Evolutionary conservation across 768 basidiomycete species (phyloP).

Genomic region (Atractiella rhizophila): DNA sequence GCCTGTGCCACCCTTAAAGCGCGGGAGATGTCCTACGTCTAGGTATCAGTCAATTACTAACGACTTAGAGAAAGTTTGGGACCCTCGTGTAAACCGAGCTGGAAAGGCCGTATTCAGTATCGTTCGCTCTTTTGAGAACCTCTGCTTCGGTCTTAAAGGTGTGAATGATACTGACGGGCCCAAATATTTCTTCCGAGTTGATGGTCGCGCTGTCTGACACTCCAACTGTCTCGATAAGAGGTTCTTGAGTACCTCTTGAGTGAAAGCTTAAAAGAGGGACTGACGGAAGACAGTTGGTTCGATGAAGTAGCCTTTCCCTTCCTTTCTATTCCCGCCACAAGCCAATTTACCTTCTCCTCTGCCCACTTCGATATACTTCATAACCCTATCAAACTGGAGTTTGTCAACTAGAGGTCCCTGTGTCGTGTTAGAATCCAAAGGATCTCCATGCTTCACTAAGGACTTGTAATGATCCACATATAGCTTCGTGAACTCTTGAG

Average conservation of each 20-base stretch:
- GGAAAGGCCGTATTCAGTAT: constrained; percentile 2
- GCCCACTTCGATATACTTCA: constrained; percentile 1
- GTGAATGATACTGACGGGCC: neutral
- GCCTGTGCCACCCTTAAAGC: constrained; percentile 1
- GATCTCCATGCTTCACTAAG: constrained; percentile 8
- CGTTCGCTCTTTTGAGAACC: neutral
- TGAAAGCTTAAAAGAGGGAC: no score
- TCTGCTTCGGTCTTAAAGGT: neutral
- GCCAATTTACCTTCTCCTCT: constrained; percentile 4
- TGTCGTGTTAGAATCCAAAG: constrained; percentile 2
- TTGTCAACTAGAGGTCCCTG: constrained; percentile 5
- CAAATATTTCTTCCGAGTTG: constrained; percentile 5
- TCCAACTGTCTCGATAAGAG: no score
- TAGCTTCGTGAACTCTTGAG: constrained; percentile 9
- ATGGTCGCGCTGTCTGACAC: constrained; percentile 17
- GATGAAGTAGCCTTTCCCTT: constrained; percentile 1
- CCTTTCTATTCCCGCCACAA: neutral
- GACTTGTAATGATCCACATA: constrained; percentile 5
- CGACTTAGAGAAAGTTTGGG: no score
- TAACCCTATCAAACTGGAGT: constrained; percentile 1
- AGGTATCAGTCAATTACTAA: no score
- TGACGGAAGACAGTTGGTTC: constrained; percentile 26
- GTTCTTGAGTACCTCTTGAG: no score
- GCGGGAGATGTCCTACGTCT: constrained; percentile 5
- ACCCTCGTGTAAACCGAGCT: constrained; percentile 3